A percentile compares a stretch with the other conserved stretches of the same genome.
These are phyloP conservation scores for Fusarium globosum DNA, from an alignment of 2,329 filamentous ascomycete genomes.

Conservation along the genomic window DNA sequence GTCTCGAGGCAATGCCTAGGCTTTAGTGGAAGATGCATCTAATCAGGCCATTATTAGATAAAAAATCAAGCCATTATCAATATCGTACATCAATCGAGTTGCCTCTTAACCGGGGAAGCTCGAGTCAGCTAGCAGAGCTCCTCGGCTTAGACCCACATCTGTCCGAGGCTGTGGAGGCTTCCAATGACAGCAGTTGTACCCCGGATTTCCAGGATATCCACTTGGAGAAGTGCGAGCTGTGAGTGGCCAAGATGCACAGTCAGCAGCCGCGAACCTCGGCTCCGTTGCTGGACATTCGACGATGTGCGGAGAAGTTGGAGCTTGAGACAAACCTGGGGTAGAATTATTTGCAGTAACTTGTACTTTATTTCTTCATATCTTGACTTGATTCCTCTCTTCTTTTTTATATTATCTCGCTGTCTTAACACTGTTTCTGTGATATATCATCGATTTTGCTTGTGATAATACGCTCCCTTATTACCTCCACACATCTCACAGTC, in stretches of 20 bases:
- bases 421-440: conserved; percentile 1
- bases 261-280: conserved; percentile 43
- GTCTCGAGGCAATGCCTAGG: neutral
- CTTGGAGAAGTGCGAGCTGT: conserved; percentile 8
- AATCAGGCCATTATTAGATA: neutral
- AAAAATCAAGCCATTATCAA: neutral
- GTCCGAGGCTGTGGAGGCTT: conserved; percentile 36
- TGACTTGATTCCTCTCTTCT: neutral
- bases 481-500: neutral
- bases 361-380: conserved; percentile 26
- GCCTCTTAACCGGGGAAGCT: conserved; percentile 14
- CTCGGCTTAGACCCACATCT: conserved; percentile 31
- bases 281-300: conserved; percentile 35
- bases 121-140: conserved; percentile 16
- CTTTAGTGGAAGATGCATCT: neutral
- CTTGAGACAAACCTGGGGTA: conserved; percentile 31
- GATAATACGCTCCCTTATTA: conserved; percentile 7
- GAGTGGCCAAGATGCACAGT: conserved; percentile 25
- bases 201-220: conserved; percentile 39
- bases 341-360: conserved; percentile 8
- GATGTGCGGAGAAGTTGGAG: conserved; percentile 44
- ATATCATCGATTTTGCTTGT: neutral
- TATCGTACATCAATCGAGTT: neutral
- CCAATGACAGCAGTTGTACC: conserved; percentile 35
- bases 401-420: neutral